phyloP scores from a whole-genome alignment of 2,329 filamentous ascomycete species.

The Helminthosporium solani region DNA sequence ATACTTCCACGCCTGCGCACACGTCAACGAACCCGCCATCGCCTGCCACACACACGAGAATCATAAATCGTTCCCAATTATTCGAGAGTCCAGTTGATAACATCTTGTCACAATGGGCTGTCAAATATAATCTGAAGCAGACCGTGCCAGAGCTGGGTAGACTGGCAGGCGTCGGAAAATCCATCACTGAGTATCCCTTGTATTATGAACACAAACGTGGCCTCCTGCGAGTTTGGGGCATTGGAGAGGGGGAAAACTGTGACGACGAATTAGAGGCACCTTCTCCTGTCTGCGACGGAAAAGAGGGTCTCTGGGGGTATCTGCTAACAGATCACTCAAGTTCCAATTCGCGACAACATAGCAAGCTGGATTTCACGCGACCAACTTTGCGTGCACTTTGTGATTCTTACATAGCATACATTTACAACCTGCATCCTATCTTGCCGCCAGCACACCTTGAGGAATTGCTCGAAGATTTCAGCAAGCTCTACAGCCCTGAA shows the following conservation, averaged over 20 bases:
- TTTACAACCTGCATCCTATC: conserved; percentile 66
- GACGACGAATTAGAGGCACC: conserved; percentile 49
- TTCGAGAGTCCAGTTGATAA: conserved; percentile 73
- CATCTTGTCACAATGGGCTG: conserved; percentile 68
- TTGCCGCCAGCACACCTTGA: conserved; percentile 56
- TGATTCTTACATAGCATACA: conserved; percentile 58
- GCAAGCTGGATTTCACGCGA: conserved; percentile 55
- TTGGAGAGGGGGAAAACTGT: conserved; percentile 70
- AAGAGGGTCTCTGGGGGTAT: conserved; percentile 53
- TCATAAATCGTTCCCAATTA: conserved; percentile 25
- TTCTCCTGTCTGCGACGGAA: conserved; percentile 39
- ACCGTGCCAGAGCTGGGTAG: conserved; percentile 51
- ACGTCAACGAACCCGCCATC: conserved; percentile 24
- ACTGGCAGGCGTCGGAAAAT: conserved; percentile 69
- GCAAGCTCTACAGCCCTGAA: conserved; percentile 37
- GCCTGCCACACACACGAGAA: conserved; percentile 37
- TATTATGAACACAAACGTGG: conserved; percentile 72
- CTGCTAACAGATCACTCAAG: conserved; percentile 45
- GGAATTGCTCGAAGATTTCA: conserved; percentile 54
- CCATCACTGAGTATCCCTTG: conserved; percentile 65
- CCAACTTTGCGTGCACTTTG: conserved; percentile 54
- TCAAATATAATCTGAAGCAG: conserved; percentile 57
- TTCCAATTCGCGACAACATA: conserved; percentile 39
- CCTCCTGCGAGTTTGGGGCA: conserved; percentile 71
- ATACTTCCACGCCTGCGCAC: no score